phyloP scores from a whole-genome alignment of 768 basidiomycete genomes.

The Auricularia sp. region DNA sequence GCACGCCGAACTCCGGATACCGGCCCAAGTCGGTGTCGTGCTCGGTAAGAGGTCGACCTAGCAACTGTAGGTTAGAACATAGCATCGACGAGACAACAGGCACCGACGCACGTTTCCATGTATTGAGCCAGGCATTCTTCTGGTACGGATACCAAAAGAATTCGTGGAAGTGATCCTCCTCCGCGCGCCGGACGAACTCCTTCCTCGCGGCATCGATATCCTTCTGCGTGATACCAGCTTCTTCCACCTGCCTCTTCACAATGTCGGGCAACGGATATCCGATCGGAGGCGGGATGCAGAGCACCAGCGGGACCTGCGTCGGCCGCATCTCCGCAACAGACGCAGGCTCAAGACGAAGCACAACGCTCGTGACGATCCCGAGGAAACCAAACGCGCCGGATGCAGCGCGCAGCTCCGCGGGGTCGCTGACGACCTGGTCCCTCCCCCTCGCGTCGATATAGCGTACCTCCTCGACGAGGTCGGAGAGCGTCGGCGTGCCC shows the following conservation, averaged over 20 bases:
- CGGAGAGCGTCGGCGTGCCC: slow-evolving; percentile 4
- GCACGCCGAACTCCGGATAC: slow-evolving; percentile 3
- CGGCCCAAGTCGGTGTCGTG: not conserved
- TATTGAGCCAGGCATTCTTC: slow-evolving; percentile 10
- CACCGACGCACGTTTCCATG: slow-evolving; percentile 7
- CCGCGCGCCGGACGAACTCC: slow-evolving; percentile 7
- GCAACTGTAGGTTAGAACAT: not conserved
- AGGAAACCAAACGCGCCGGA: slow-evolving; percentile 10
- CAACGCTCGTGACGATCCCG: slow-evolving; percentile 8
- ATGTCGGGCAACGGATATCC: slow-evolving; percentile 5
- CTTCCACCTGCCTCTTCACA: not conserved
- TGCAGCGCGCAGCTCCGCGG: slow-evolving; percentile 8
- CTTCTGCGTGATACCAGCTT: slow-evolving; percentile 6
- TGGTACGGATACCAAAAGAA: slow-evolving; percentile 12
- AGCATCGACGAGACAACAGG: not conserved
- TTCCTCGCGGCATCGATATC: slow-evolving; percentile 6
- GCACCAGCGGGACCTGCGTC: slow-evolving; percentile 7
- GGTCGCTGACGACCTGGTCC: slow-evolving; percentile 1
- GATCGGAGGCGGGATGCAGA: slow-evolving; percentile 9
- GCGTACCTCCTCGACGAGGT: slow-evolving; percentile 6
- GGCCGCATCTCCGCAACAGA: slow-evolving; percentile 8
- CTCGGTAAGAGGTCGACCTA: slow-evolving; percentile 1
- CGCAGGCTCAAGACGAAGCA: slow-evolving; percentile 7
- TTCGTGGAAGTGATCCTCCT: slow-evolving; percentile 10
- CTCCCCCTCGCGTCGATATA: slow-evolving; percentile 9